Evolutionary conservation across 108 stramenopile species (phyloP).

Genomic region (Skeletonema costatum): DNA sequence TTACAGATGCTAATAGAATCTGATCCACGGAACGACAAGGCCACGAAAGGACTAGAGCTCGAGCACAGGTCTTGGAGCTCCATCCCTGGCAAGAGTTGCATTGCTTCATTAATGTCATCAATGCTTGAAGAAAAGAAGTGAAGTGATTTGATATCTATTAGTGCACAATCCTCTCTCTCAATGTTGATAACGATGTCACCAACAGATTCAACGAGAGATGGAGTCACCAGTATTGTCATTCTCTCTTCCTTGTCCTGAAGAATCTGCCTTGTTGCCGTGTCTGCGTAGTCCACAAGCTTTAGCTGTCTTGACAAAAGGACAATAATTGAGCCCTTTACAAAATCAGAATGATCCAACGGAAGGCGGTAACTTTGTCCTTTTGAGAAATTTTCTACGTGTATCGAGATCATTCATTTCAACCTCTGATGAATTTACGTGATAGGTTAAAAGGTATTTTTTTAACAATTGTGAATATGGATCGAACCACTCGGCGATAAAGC

Average conservation of each 20-base stretch:
- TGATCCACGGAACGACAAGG: constrained; percentile 31
- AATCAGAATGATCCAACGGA: constrained; percentile 31
- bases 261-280: constrained; percentile 29
- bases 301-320: constrained; percentile 45
- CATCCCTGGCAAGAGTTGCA: constrained; percentile 8
- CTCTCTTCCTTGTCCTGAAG: constrained; percentile 27
- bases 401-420: constrained; percentile 54
- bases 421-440: constrained; percentile 1
- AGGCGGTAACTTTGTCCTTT: constrained; percentile 40
- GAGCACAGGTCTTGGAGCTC: constrained; percentile 26
- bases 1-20: constrained; percentile 17
- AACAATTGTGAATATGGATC: constrained; percentile 56
- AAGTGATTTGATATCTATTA: constrained; percentile 48
- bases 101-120: constrained; percentile 15
- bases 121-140: constrained; percentile 8
- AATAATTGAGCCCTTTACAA: constrained; percentile 33
- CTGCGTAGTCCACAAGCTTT: constrained; percentile 52
- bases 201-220: constrained; percentile 16
- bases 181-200: constrained; percentile 26
- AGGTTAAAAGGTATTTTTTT: constrained; percentile 8
- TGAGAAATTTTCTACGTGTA: constrained; percentile 50
- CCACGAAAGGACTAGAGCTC: constrained; percentile 14
- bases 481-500: constrained; percentile 58
- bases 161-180: constrained; percentile 27
- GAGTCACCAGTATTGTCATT: constrained; percentile 25